Evolutionary conservation across 1,139 yeast species (phyloP).

Genomic region (Suhomyces wounanorum): DNA sequence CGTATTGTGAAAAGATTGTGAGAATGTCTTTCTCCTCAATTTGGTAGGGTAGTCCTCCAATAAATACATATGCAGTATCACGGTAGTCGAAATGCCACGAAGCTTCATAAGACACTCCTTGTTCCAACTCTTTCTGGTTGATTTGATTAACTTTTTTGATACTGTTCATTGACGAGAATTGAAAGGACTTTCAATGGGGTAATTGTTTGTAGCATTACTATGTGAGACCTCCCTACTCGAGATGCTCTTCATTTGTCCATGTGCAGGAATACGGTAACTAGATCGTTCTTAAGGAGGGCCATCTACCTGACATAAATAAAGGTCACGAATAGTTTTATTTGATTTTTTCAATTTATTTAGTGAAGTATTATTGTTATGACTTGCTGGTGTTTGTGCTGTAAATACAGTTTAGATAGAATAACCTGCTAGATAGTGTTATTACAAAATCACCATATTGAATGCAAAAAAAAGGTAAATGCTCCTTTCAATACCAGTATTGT

Average conservation of each 20-base stretch:
- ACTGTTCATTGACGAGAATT: slow-evolving; percentile 34
- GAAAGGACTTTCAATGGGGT: background rate
- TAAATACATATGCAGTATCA: slow-evolving; percentile 59
- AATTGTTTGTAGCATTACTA: background rate
- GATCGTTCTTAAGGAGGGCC: too few relatives aligned
- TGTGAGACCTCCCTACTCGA: background rate
- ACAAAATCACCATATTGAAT: too few relatives aligned
- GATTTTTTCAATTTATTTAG: too few relatives aligned
- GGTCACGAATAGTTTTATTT: too few relatives aligned
- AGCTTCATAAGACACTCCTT: slow-evolving; percentile 58
- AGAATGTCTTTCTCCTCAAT: slow-evolving; percentile 75
- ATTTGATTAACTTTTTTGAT: slow-evolving; percentile 57
- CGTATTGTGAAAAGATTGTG: slow-evolving; percentile 84
- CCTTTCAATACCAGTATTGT: too few relatives aligned
- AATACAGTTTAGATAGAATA: too few relatives aligned
- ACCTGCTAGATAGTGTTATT: too few relatives aligned
- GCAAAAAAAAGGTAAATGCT: too few relatives aligned
- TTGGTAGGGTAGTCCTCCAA: slow-evolving; percentile 70
- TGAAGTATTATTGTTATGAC: too few relatives aligned
- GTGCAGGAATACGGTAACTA: too few relatives aligned
- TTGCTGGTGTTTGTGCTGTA: too few relatives aligned
- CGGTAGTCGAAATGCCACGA: slow-evolving; percentile 91
- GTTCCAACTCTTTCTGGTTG: slow-evolving; percentile 66
- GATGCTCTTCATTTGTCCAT: background rate
- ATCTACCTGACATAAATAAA: too few relatives aligned